Evolutionary conservation across 164 flowering plant species (phyloP), one percentile per base, ranked within the genome.

Genomic region (Tetracentron sinense): DNA sequence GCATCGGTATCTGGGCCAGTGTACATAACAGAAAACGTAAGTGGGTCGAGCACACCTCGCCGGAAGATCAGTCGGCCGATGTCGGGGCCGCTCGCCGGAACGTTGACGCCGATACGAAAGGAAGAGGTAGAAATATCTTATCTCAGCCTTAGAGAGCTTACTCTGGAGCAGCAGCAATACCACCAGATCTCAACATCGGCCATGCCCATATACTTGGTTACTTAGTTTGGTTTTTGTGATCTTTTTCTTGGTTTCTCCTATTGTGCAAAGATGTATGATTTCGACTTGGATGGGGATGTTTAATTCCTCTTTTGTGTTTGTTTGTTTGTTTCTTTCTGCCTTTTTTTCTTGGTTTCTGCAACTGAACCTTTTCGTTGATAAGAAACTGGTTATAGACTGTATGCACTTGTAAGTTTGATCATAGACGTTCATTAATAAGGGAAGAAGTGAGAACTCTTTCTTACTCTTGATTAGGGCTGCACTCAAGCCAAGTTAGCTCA

Each of bases 131-230:
- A 74, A 29, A 64, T 83, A 7, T 96, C 93, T 0, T 92, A 90
- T 68, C 51, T 86, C 56, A 83, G 85, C 55, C 83, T 92, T 26
- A 81, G 86, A 73, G 96, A 90, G 59, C 81, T 92, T 35, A 88
- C 79, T 64, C 56, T 78, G 80, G 89, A 80, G 57, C 74, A 67
- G 49, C 74, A 63, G 22, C 67, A 62, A 42, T 66, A 69, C 21
- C 79, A 62, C 59, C 68, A 86, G 77, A 70, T 83, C 47, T 79
- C 90, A 0, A 73, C 84, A 22, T 76, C 94, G 1, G 48, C 90
- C 42, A 62, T 75, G 83, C 96, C 96, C 58, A 84, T 92, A 30
- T 92, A 90, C 67, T 75, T 86, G 74, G 98, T 92, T 67, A 92
- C 96, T 46, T 89, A 10, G 14, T 38, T 33, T 33, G 38, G 38